phyloP scores from a whole-genome alignment of 805 yeast species.

The Soucietia sequanensis region DNA sequence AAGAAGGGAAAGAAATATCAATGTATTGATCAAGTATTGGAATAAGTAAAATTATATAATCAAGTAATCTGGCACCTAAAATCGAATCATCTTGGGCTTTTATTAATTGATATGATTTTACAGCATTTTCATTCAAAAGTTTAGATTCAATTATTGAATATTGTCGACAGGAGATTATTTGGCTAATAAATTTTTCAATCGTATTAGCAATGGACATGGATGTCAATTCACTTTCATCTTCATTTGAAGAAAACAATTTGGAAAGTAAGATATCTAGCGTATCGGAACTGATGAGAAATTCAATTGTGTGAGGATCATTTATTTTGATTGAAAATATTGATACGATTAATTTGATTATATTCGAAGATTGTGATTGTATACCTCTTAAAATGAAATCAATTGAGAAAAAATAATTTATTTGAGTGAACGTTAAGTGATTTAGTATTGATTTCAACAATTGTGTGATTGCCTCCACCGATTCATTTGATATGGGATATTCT shows the following conservation, averaged over 20 bases:
- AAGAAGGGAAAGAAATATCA: constrained; percentile 3
- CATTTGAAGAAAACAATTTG: background rate
- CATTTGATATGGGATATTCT: background rate
- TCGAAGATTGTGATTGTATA: background rate
- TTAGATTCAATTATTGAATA: background rate
- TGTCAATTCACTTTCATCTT: background rate
- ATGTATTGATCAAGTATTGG: constrained; percentile 8
- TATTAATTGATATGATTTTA: constrained; percentile 7
- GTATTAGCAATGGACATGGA: background rate
- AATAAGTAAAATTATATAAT: constrained; percentile 13
- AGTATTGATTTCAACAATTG: background rate
- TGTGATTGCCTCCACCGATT: background rate
- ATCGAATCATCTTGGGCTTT: constrained; percentile 12
- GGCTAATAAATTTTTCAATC: constrained; percentile 1
- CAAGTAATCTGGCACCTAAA: constrained; percentile 17
- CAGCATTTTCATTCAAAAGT: constrained; percentile 5
- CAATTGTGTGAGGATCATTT: background rate
- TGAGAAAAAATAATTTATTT: constrained; percentile 1
- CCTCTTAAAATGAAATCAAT: background rate
- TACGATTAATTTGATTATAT: background rate
- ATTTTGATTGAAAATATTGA: background rate
- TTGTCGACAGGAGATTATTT: background rate
- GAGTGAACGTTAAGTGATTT: background rate
- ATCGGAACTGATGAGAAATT: background rate
- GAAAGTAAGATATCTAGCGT: constrained; percentile 1